A percentile compares a stretch with the other conserved stretches of the same genome.
Evolutionary conservation across 2,329 filamentous ascomycete species (phyloP).

Genomic region (Phyllosticta citribraziliensis): DNA sequence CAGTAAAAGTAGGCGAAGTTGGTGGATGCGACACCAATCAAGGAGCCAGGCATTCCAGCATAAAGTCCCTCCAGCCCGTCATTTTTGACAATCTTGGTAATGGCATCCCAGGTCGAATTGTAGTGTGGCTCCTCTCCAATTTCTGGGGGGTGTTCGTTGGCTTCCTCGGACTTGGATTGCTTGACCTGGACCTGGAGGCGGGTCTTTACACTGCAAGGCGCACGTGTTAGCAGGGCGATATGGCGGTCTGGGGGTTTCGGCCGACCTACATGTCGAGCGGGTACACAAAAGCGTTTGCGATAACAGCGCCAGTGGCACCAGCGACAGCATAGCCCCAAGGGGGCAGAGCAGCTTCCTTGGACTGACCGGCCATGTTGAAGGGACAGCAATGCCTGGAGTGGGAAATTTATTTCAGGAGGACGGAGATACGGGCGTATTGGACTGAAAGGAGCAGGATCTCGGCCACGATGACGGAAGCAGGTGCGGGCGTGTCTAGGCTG

Average conservation of each 20-base stretch:
- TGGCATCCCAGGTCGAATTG: constrained; percentile 76
- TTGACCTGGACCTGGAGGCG: constrained; percentile 92
- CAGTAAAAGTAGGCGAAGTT: constrained; percentile 99
- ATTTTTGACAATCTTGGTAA: constrained; percentile 68
- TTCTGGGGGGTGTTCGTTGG: constrained; percentile 29
- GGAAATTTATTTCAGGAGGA: constrained; percentile 1
- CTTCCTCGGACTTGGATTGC: constrained; percentile 25
- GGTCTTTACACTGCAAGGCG: constrained; percentile 69
- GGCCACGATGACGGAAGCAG: background rate
- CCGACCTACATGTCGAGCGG: constrained; percentile 81
- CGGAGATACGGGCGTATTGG: background rate
- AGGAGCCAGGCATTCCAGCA: constrained; percentile 72
- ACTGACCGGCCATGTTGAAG: constrained; percentile 43
- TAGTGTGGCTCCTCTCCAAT: constrained; percentile 62
- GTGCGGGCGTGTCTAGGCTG: background rate
- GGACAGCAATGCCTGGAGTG: background rate
- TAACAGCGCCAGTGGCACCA: constrained; percentile 82
- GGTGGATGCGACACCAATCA: constrained; percentile 88
- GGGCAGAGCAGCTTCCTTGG: constrained; percentile 62
- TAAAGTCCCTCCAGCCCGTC: constrained; percentile 82
- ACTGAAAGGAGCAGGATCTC: background rate
- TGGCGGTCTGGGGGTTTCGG: background rate
- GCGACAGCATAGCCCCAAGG: constrained; percentile 91
- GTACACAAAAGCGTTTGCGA: constrained; percentile 93
- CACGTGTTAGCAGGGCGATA: background rate